Evolutionary conservation across 2,329 filamentous ascomycete species (phyloP), one percentile per base, ranked within the genome.

Genomic region (Lasiodiplodia hormozganensis): DNA sequence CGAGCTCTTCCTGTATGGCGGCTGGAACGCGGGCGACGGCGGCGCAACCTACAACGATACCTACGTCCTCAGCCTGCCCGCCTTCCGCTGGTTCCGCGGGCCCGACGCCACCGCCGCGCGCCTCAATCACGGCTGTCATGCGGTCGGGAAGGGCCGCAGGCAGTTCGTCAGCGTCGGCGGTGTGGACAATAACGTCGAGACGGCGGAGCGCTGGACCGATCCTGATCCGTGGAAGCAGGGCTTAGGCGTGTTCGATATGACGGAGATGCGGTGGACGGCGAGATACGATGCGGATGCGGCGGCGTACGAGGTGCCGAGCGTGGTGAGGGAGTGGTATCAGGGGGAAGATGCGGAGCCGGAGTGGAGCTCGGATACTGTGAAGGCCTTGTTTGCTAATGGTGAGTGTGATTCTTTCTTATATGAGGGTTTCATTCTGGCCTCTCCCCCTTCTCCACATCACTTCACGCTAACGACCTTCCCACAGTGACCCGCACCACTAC

Each of bases 221-320:
- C 16, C 54, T 10, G 65, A 68, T 28, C 53, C 53, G 40, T 68
- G 65, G 65, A 62, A 53, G 40, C 54, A 62, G 16, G 65, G 65
- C 14, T 12, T 68, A 23, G 56, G 56, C 14, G 25, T 68, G 2
- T 62, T 68, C 14, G 65, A 68, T 21, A 53, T 68, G 56, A 62
- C 40, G 14, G 47, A 40, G 16, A 23, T 62, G 47, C 23, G 18
- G 5, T 68, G 65, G 56, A 53, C 43, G 14, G 40, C n/a, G 8
- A 34, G 21, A 4, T 68, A 68, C 57, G 34, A 62, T 47, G 65
- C 65, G n/a, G 34, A 52, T 14, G 65, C 65, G 12, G 56, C 43
- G 8, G 47, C 25, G 21, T 68, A 68, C 23, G 56, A 62, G 14
- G 23, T 12, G 21, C 65, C 65, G 31, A 56, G 53, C 16, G 56